phyloP scores from a whole-genome alignment of 1,139 yeast genomes.

The Lodderomyces beijingensis region DNA sequence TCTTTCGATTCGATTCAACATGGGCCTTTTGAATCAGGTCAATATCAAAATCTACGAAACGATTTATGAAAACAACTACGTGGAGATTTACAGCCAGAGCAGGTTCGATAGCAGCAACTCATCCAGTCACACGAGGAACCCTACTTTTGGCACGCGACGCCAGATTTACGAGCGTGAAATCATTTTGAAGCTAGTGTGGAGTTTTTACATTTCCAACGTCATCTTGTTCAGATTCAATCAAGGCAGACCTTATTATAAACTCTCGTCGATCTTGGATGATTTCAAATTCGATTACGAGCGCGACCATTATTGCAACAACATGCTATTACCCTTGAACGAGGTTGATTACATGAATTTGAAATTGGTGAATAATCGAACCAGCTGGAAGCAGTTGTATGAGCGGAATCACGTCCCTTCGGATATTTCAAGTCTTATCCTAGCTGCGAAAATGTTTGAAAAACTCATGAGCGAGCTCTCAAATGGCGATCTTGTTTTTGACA shows the following conservation, averaged over 20 bases:
- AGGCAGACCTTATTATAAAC: conserved; percentile 35
- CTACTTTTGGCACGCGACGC: conserved; percentile 21
- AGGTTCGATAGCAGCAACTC: conserved; percentile 7
- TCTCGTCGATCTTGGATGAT: conserved; percentile 13
- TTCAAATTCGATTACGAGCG: conserved; percentile 14
- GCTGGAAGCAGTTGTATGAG: conserved; percentile 12
- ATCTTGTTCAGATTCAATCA: conserved; percentile 29
- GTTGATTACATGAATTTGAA: conserved; percentile 10
- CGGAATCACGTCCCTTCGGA: conserved; percentile 9
- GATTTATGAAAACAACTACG: conserved; percentile 22
- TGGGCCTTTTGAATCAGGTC: conserved; percentile 12
- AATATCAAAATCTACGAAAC: conserved; percentile 19
- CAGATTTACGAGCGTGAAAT: conserved; percentile 35
- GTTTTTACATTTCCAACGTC: conserved; percentile 30
- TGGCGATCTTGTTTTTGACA: conserved; percentile 14
- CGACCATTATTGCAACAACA: conserved; percentile 11
- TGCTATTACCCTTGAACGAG: conserved; percentile 16
- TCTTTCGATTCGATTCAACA: conserved; percentile 13
- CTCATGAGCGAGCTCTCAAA: conserved; percentile 22
- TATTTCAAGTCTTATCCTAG: conserved; percentile 15
- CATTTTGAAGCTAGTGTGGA: conserved; percentile 39
- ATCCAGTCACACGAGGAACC: neutral
- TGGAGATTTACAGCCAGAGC: conserved; percentile 16
- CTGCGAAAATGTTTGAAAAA: conserved; percentile 25
- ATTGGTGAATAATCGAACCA: conserved; percentile 8